Evolutionary conservation across 2,329 filamentous ascomycete species (phyloP), one percentile per base, ranked within the genome.

Genomic region (Acephala macrosclerotiorum): DNA sequence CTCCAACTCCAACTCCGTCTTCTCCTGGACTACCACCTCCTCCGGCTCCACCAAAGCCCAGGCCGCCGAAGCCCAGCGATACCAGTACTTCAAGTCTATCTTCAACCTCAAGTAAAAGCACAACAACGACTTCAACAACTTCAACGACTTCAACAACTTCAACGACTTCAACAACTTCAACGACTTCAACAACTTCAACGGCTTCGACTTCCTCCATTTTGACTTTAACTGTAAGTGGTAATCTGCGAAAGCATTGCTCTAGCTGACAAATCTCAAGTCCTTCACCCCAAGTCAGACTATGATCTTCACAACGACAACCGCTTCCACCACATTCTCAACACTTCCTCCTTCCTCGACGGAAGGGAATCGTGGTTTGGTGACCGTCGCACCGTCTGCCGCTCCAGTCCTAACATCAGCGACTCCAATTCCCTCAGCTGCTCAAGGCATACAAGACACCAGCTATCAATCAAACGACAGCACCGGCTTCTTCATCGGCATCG

Each of bases 401-500:
- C 4, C 45, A 49, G 14, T 25, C 3, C n/a, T 11, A 2, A 5
- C 5, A 9, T 25, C n/a, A 22, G 3, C n/a, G 25, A 22, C 45
- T 49, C 11, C 45, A 8, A 49, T 6, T 42, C 40, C 16, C 40
- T 42, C 45, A 11, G 45, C 45, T 2, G 45, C 45, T 49, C n/a
- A 49, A 22, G 45, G 45, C n/a, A 49, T 49, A 49, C 20, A 18
- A 49, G n/a, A 25, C 14, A 22, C n/a, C 20, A 33, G 9, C 29
- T 33, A 33, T 33, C 29, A 33, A 33, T 49, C 45, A 22, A 25
- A 49, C 25, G 45, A 49, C 45, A 7, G n/a, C 9, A 49, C 45
- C n/a, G 45, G 45, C n/a, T 49, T 49, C n/a, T 49, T 49, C n/a
- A 22, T 49, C n/a, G 45, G 45, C 3, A 49, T 49, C n/a, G 45